Conservation (phyloP, 805 yeast genomes). For the Saccharomycodes ludwigii region DNA sequence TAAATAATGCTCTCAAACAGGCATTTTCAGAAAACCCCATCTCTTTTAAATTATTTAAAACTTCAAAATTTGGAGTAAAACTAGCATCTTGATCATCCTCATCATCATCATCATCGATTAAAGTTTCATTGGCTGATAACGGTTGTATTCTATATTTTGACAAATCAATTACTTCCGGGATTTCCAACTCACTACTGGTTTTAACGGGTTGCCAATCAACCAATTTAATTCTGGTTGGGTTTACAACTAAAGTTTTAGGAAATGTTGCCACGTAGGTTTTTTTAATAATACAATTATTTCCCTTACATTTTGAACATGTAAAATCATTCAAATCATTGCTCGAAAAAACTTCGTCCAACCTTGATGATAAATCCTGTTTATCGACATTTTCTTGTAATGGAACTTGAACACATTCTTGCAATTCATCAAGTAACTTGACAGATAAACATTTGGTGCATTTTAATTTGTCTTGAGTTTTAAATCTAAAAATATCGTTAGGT, state of each 20-base stretch:
- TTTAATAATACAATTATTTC: conserved; percentile 15
- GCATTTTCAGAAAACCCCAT: conserved; percentile 85
- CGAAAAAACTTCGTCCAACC: conserved; percentile 36
- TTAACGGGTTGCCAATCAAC: conserved; percentile 88
- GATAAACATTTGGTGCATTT: conserved; percentile 41
- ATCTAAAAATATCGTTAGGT: conserved; percentile 51
- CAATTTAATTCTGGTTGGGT: conserved; percentile 68
- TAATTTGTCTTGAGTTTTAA: conserved; percentile 50
- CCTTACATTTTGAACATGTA: conserved; percentile 44
- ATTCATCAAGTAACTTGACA: conserved; percentile 44
- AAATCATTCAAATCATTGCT: conserved; percentile 48
- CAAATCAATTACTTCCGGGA: conserved; percentile 38
- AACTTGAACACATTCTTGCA: conserved; percentile 42
- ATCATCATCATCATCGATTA: conserved; percentile 17
- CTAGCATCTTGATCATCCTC: conserved; percentile 8
- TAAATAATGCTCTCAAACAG: conserved; percentile 51
- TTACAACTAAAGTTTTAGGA: conserved; percentile 61
- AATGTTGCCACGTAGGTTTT: conserved; percentile 27
- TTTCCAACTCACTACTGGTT: conserved; percentile 54
- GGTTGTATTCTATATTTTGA: conserved; percentile 22
- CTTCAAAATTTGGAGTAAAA: conserved; percentile 45
- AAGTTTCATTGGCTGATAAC: conserved; percentile 12
- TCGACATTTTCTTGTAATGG: conserved; percentile 43
- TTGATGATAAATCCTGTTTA: conserved; percentile 27
- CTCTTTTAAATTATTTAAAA: conserved; percentile 40